A percentile compares a stretch with the other conserved stretches of the same genome.
These are phyloP conservation scores for Blastobotrys americana DNA, from an alignment of 805 yeast species.

Conservation along the genomic window DNA sequence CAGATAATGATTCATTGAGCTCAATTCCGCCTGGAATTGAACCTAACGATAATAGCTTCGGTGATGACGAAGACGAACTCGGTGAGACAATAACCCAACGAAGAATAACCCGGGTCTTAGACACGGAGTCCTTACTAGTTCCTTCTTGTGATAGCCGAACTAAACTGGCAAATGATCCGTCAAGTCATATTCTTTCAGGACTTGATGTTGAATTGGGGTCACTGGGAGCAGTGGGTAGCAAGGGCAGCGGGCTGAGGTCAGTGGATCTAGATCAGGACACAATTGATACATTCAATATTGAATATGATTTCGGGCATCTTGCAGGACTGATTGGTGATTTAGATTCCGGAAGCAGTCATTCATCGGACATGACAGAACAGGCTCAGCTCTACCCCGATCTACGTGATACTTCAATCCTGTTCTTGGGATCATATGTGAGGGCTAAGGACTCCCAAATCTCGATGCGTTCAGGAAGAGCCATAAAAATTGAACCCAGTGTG, in stretches of 20 bases:
- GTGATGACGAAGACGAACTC: conserved; percentile 1
- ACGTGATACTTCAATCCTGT: conserved; percentile 29
- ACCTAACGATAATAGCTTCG: conserved; percentile 2
- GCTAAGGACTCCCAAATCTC: conserved; percentile 6
- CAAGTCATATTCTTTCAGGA: background rate
- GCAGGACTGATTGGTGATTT: conserved; percentile 29
- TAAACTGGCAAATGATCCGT: background rate
- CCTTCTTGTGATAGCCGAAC: no score
- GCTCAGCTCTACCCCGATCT: conserved; percentile 26
- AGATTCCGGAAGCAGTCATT: conserved; percentile 13
- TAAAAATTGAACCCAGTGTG: background rate
- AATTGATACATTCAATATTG: conserved; percentile 17
- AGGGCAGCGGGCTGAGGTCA: background rate
- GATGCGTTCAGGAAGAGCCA: background rate
- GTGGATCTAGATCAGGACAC: background rate
- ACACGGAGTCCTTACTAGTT: background rate
- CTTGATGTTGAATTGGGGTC: background rate
- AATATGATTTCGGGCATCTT: conserved; percentile 29
- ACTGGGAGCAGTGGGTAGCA: background rate
- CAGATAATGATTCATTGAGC: conserved; percentile 1
- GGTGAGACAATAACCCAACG: background rate
- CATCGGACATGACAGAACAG: background rate
- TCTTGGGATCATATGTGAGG: conserved; percentile 26
- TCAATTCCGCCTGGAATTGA: conserved; percentile 5
- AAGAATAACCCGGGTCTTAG: background rate